These are phyloP conservation scores for Cladosporium sp. DNA, from an alignment of 2,329 filamentous ascomycete genomes.

Conservation along the genomic window DNA sequence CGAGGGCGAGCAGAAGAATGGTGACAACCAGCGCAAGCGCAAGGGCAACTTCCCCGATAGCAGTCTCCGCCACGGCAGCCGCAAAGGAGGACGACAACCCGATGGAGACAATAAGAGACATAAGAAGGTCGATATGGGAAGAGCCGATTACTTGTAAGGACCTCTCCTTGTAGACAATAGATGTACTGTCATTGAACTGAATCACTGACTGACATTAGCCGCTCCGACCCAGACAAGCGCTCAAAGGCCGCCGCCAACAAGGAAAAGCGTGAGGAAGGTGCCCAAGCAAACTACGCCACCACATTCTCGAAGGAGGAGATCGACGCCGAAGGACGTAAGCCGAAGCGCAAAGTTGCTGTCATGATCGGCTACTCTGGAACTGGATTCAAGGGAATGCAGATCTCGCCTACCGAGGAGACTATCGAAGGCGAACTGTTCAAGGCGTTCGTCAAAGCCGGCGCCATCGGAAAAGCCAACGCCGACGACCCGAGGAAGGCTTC, in stretches of 20 bases:
- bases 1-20: conserved; percentile 18
- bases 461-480: conserved; percentile 95
- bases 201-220: conserved; percentile 45
- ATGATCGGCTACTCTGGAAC: conserved; percentile 94
- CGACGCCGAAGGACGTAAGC: conserved; percentile 78
- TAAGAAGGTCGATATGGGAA: conserved; percentile 68
- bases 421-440: conserved; percentile 95
- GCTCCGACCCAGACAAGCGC: conserved; percentile 49
- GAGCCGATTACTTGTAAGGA: conserved; percentile 64
- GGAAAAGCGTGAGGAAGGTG: conserved; percentile 45
- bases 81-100: conserved; percentile 26
- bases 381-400: conserved; percentile 96
- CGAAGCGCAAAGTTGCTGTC: conserved; percentile 95
- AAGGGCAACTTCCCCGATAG: conserved; percentile 32
- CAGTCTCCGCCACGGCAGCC: conserved; percentile 25
- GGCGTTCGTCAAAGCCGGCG: conserved; percentile 85
- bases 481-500: conserved; percentile 96
- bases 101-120: conserved; percentile 35
- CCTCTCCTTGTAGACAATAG: not conserved
- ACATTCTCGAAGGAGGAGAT: conserved; percentile 76
- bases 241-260: conserved; percentile 47
- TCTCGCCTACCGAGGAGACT: conserved; percentile 68
- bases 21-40: conserved; percentile 27
- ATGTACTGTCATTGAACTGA: not conserved
- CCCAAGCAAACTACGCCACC: conserved; percentile 41